Evolutionary conservation across 2,329 filamentous ascomycete species (phyloP).

Genomic region (Phialophora macrospora): DNA sequence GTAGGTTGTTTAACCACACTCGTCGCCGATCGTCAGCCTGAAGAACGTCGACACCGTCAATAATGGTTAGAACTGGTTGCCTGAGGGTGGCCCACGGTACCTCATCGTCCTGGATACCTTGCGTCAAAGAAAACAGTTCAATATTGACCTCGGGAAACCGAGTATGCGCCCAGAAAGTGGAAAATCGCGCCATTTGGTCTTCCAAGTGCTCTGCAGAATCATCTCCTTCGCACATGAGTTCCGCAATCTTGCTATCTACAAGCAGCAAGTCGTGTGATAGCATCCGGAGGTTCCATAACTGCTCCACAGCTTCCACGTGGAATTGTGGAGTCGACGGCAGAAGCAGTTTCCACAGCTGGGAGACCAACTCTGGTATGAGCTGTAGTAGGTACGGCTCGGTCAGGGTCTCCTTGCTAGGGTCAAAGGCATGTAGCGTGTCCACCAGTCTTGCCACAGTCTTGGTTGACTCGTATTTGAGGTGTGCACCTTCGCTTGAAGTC

Average conservation of each 20-base stretch:
- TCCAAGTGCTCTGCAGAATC: constrained; percentile 45
- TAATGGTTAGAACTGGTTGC: constrained; percentile 30
- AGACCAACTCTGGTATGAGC: constrained; percentile 71
- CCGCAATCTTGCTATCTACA: constrained; percentile 64
- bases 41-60: constrained; percentile 26
- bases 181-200: constrained; percentile 71
- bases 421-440: constrained; percentile 31
- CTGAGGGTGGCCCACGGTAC: constrained; percentile 34
- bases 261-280: constrained; percentile 71
- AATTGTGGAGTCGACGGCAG: constrained; percentile 86
- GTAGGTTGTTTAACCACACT: constrained; percentile 33
- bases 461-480: constrained; percentile 21
- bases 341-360: constrained; percentile 77
- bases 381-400: constrained; percentile 56
- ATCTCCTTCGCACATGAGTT: constrained; percentile 29
- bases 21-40: constrained; percentile 31
- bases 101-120: constrained; percentile 29
- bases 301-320: constrained; percentile 88
- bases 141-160: constrained; percentile 33
- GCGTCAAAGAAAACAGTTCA: constrained; percentile 26
- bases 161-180: constrained; percentile 80
- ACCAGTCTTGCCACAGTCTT: constrained; percentile 28
- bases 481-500: neutral
- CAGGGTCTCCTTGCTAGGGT: constrained; percentile 37
- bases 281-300: constrained; percentile 82